Conservation (phyloP, 2,329 filamentous ascomycete species). For the Albifimbria verrucaria region DNA sequence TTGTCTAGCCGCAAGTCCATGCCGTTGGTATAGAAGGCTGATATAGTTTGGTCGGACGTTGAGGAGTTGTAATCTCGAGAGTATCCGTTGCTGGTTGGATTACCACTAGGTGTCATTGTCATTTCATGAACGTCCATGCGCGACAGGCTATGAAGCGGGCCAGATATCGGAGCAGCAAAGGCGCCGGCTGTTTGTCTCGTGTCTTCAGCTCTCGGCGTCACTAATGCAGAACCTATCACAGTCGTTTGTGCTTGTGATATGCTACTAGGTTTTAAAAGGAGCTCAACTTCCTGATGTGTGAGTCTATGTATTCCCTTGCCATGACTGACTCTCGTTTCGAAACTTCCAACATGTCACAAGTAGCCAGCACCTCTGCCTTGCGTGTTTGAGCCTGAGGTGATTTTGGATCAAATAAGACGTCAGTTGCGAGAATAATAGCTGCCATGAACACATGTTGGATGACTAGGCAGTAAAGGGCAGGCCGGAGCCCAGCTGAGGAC, state of each 20-base stretch:
- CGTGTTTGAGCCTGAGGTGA: not conserved
- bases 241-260: not conserved
- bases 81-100: not conserved
- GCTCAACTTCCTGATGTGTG: conserved; percentile 6
- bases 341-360: conserved; percentile 8
- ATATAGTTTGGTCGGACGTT: not conserved
- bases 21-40: not conserved
- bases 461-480: not conserved
- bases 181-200: not conserved
- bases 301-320: conserved; percentile 6
- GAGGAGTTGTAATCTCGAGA: too few relatives aligned
- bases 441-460: conserved; percentile 8
- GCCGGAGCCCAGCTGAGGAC: not conserved
- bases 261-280: not conserved
- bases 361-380: conserved; percentile 9
- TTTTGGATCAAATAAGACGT: conserved; percentile 6
- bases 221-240: not conserved
- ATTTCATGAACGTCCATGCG: not conserved
- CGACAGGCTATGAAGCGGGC: not conserved
- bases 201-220: not conserved
- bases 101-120: not conserved
- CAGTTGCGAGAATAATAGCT: conserved; percentile 9
- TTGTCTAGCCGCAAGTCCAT: not conserved
- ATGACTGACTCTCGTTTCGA: conserved; percentile 4
- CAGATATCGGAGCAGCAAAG: not conserved